Evolutionary conservation across 1,284 basidiomycete species (phyloP).

Genomic region (Austropuccinia psidii): DNA sequence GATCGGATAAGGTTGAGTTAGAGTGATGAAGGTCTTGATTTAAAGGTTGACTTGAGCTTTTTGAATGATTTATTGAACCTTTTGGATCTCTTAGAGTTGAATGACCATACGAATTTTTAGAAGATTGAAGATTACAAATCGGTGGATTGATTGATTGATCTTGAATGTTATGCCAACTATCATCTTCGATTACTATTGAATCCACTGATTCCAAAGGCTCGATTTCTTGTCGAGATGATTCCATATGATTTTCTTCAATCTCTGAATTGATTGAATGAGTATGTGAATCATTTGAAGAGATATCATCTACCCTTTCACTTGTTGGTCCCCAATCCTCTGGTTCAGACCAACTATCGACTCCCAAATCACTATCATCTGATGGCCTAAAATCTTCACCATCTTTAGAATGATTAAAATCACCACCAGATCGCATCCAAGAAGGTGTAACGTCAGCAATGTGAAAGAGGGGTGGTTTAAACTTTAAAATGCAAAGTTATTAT

Average conservation of each 20-base stretch:
- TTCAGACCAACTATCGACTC: slow-evolving; percentile 30
- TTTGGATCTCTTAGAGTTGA: too few species aligned
- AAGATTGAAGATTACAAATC: too few species aligned
- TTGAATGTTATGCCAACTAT: slow-evolving; percentile 15
- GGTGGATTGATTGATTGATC: background rate
- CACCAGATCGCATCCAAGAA: slow-evolving; percentile 11
- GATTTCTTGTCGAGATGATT: background rate
- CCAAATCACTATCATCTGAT: slow-evolving; percentile 32
- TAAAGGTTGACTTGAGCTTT: too few species aligned
- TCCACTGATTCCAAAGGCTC: background rate
- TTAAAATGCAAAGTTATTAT: background rate
- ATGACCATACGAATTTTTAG: too few species aligned
- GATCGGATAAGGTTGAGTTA: too few species aligned
- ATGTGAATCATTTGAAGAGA: background rate
- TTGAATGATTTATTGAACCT: too few species aligned
- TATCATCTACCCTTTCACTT: background rate
- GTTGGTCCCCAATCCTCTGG: slow-evolving; percentile 30
- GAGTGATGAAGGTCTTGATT: too few species aligned
- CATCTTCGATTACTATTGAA: slow-evolving; percentile 8
- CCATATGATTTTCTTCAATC: background rate
- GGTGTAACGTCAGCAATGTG: slow-evolving; percentile 29
- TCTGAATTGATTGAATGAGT: background rate
- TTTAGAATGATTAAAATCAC: background rate
- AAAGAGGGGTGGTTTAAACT: slow-evolving; percentile 32
- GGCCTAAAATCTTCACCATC: slow-evolving; percentile 17